These are phyloP conservation scores for Cutaneotrichosporon daszewskae DNA, from an alignment of 1,284 basidiomycete species.

Conservation along the genomic window DNA sequence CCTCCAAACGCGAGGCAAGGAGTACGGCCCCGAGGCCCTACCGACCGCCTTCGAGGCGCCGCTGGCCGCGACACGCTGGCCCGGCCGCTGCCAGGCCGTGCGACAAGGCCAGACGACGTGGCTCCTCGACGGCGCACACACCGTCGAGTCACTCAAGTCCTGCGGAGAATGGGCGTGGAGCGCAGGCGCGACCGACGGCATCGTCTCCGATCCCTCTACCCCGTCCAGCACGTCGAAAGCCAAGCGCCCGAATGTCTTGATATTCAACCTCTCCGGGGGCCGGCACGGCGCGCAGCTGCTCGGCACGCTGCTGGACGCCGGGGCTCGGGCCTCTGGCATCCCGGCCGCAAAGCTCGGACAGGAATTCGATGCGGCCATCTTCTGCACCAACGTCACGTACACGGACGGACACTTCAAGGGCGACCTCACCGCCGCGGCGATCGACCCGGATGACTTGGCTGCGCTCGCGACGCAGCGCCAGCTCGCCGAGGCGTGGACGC, in stretches of 20 bases:
- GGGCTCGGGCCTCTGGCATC: conserved; percentile 25
- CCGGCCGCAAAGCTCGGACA: conserved; percentile 48
- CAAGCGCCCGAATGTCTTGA: conserved; percentile 55
- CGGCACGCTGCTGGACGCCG: conserved; percentile 51
- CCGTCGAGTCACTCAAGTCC: conserved; percentile 77
- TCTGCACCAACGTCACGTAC: conserved; percentile 96
- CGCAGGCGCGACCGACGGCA: too few species aligned
- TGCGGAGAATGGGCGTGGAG: conserved; percentile 70
- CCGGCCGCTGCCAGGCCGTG: conserved; percentile 91
- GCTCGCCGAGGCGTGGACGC: conserved; percentile 67
- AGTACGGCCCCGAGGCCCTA: conserved; percentile 45
- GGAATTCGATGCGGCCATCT: conserved; percentile 77
- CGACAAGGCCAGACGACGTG: conserved; percentile 57
- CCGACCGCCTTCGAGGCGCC: conserved; percentile 58
- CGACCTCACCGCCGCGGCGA: conserved; percentile 66
- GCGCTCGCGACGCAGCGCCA: conserved; percentile 70
- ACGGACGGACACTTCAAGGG: conserved; percentile 81
- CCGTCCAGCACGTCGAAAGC: not conserved
- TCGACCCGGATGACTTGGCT: conserved; percentile 60
- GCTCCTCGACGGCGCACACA: conserved; percentile 96
- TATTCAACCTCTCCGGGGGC: conserved; percentile 96
- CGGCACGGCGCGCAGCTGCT: conserved; percentile 74
- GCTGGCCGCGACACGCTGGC: conserved; percentile 74
- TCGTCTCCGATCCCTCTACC: conserved; percentile 3
- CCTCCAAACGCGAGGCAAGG: conserved; percentile 50